Evolutionary conservation across 305 asterid species (phyloP), one percentile per base, ranked within the genome.

Genomic region (Caryopteris hybrid): DNA sequence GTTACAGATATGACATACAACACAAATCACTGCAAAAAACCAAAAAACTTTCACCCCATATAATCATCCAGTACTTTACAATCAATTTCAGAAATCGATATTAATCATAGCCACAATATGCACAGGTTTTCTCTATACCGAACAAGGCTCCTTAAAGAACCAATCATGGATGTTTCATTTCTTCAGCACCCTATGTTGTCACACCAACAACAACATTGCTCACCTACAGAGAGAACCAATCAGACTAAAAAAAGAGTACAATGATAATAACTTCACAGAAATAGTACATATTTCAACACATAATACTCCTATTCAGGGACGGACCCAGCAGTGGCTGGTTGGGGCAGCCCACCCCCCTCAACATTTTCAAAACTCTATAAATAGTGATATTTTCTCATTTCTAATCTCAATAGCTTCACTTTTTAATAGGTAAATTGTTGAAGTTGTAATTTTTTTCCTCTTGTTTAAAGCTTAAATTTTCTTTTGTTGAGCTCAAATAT

Each of bases 171-270:
- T 39, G 45, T 46, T 50, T 59, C 74, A 38, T 57, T 57, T 51
- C 67, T 27, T 51, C 16, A 29, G 10, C 73, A 53, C 41, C 63
- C 73, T 75, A 83, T 58, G 89, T 84, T 0, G 97, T 86, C 39
- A 90, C 87, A 54, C 97, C 97, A 21, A 86, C 97, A 22, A 86
- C 97, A 5, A 90, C 96, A 66, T 86, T 90, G 86, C 90, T 90
- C 78, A 90, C 96, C 96, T 90, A 23, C 51, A 27, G 23, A 33
- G 71, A 17, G 38, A 25, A 70, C 59, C 46, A 9, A 70, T 4
- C 29, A 17, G 10, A 21, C 9, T 7, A 12, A n/a, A n/a, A n/a
- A n/a, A n/a, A n/a, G n/a, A n/a, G n/a, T n/a, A n/a, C n/a, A n/a
- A 39, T 14, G 4, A 2, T 38, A 8, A 38, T 38, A 10, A 38